Percentiles rank a stretch among this genome's conserved stretches.
phyloP scores from a whole-genome alignment of 306 rosid genomes.

The Dalbergia cochinchinensis region DNA sequence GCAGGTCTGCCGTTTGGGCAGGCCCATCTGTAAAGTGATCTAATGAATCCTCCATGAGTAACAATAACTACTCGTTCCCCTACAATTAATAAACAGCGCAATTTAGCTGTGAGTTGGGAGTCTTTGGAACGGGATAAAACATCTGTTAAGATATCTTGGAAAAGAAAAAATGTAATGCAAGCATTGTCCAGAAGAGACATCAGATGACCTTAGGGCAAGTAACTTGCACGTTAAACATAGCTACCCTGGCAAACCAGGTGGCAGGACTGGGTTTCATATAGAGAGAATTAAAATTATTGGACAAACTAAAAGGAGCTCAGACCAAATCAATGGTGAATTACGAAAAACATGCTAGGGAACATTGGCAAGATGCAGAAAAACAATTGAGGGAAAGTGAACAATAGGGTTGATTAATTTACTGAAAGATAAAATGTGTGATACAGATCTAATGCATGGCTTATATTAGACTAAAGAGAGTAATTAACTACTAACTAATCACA shows the following conservation, averaged over 20 bases:
- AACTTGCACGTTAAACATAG: conserved; percentile 31
- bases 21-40: conserved; percentile 65
- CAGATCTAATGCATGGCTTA: too few species aligned
- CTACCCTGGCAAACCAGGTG: conserved; percentile 10
- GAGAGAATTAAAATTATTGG: not conserved
- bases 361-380: not conserved
- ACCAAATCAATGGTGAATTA: conserved; percentile 26
- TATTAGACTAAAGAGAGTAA: too few species aligned
- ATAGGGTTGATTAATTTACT: too few species aligned
- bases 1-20: conserved; percentile 52
- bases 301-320: conserved; percentile 16
- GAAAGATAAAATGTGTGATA: too few species aligned
- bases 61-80: conserved; percentile 78
- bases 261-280: not conserved
- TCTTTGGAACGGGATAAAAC: conserved; percentile 1
- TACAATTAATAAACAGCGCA: conserved; percentile 49
- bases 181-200: conserved; percentile 15
- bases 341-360: not conserved
- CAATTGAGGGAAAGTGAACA: not conserved
- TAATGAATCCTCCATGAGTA: conserved; percentile 81
- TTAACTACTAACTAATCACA: not conserved
- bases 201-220: not conserved
- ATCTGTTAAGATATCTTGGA: not conserved
- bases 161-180: not conserved
- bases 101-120: not conserved